phyloP scores from a whole-genome alignment of 108 stramenopile genomes.

The Nitzschia palea region DNA sequence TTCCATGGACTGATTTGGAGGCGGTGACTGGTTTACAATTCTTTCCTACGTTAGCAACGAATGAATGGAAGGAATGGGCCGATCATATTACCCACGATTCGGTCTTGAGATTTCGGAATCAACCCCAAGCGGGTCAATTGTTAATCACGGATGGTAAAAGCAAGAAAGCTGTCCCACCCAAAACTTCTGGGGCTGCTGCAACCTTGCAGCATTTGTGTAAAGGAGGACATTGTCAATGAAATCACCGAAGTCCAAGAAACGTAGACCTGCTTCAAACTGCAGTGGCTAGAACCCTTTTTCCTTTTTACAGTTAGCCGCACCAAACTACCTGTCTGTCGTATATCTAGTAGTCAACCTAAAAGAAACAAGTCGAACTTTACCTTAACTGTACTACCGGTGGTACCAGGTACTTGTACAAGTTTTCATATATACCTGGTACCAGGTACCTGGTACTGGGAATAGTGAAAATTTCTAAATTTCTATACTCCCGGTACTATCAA shows the following conservation, averaged over 20 bases:
- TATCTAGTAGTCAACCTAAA: too few species aligned
- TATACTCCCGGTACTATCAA: too few species aligned
- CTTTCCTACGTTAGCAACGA: slow-evolving; percentile 48
- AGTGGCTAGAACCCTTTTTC: too few species aligned
- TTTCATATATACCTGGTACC: too few species aligned
- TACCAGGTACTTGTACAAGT: too few species aligned
- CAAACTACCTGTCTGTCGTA: too few species aligned
- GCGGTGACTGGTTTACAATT: slow-evolving; percentile 74
- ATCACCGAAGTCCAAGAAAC: not conserved
- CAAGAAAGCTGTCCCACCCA: not conserved
- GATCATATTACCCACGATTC: slow-evolving; percentile 21
- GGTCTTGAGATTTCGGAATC: not conserved
- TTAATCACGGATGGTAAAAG: not conserved
- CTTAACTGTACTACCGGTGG: too few species aligned
- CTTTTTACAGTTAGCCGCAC: too few species aligned
- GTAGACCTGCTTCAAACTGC: not conserved
- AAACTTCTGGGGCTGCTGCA: not conserved
- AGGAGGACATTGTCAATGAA: slow-evolving; percentile 6
- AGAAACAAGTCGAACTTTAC: too few species aligned
- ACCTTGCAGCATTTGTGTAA: slow-evolving; percentile 7
- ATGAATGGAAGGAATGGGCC: slow-evolving; percentile 29
- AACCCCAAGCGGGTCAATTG: not conserved
- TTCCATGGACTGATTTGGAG: slow-evolving; percentile 81
- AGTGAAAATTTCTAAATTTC: too few species aligned
- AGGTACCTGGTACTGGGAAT: too few species aligned